Percentiles rank a stretch among this genome's conserved stretches.
Conservation (phyloP, 2,329 filamentous ascomycete species). For the Calonectria montana region DNA sequence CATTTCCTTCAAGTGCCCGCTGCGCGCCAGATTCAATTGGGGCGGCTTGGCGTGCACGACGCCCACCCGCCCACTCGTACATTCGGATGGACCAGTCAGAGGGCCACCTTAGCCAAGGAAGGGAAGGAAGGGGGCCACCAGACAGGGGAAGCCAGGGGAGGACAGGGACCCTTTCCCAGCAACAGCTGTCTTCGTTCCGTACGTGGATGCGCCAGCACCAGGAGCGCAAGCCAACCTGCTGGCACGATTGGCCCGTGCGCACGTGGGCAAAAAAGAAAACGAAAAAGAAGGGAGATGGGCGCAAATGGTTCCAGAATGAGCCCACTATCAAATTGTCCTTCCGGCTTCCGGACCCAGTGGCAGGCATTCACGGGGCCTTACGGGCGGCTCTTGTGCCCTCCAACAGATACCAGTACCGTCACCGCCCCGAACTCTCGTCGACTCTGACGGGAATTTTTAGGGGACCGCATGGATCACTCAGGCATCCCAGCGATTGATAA, state of each 20-base stretch:
- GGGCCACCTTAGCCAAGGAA: constrained; percentile 4
- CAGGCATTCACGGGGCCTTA: constrained; percentile 25
- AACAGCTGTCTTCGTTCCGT: not conserved
- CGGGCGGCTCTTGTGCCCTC: constrained; percentile 13
- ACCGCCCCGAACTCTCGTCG: constrained; percentile 18
- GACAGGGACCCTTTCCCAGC: constrained; percentile 1
- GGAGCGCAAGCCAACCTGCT: not conserved
- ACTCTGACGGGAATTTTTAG: constrained; percentile 39
- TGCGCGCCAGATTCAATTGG: constrained; percentile 31
- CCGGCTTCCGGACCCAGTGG: constrained; percentile 46
- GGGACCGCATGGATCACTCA: constrained; percentile 34
- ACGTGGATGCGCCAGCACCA: not conserved
- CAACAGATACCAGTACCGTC: constrained; percentile 17
- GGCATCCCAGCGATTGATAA: constrained; percentile 23
- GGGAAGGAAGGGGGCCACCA: constrained; percentile 22
- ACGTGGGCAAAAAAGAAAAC: constrained; percentile 22
- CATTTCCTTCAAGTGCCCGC: constrained; percentile 40
- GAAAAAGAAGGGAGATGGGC: constrained; percentile 29
- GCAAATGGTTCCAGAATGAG: constrained; percentile 49
- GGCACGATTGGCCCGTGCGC: constrained; percentile 19
- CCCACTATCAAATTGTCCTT: constrained; percentile 46
- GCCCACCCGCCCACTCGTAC: constrained; percentile 16
- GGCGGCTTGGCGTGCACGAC: constrained; percentile 20
- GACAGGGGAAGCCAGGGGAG: constrained; percentile 17
- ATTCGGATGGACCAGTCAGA: constrained; percentile 12